Evolutionary conservation across 495 filamentous ascomycete species (phyloP).

Genomic region (Penicillium bialowiezense): DNA sequence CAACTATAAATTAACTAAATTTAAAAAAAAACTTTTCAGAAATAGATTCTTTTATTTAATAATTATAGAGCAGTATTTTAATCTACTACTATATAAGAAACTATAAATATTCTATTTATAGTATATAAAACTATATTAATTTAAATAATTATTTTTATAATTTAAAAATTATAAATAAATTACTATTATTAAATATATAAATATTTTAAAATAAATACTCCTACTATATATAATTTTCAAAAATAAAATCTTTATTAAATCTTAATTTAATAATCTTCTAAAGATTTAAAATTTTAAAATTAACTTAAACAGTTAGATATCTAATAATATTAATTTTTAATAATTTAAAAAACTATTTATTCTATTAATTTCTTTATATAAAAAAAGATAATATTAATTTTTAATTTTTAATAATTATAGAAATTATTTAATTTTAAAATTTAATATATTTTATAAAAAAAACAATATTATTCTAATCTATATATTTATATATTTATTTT

Average conservation of each 20-base stretch:
- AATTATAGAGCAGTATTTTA: not conserved
- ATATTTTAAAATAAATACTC: not conserved
- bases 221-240: conserved; percentile 6
- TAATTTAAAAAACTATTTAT: no score
- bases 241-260: no score
- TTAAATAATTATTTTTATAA: not conserved
- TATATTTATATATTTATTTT: not conserved
- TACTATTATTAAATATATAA: not conserved
- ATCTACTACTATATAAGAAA: no score
- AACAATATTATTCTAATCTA: not conserved
- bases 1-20: no score
- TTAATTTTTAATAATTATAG: not conserved
- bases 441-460: not conserved
- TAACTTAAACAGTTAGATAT: no score
- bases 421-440: not conserved
- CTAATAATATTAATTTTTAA: no score
- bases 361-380: no score
- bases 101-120: no score
- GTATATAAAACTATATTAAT: not conserved
- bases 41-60: no score
- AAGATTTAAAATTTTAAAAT: no score
- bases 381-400: not conserved
- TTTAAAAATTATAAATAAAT: not conserved
- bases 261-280: no score
- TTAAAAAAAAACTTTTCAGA: no score